Conservation (phyloP, 2,329 filamentous ascomycete genomes). For the Achaetomium macrosporum region DNA sequence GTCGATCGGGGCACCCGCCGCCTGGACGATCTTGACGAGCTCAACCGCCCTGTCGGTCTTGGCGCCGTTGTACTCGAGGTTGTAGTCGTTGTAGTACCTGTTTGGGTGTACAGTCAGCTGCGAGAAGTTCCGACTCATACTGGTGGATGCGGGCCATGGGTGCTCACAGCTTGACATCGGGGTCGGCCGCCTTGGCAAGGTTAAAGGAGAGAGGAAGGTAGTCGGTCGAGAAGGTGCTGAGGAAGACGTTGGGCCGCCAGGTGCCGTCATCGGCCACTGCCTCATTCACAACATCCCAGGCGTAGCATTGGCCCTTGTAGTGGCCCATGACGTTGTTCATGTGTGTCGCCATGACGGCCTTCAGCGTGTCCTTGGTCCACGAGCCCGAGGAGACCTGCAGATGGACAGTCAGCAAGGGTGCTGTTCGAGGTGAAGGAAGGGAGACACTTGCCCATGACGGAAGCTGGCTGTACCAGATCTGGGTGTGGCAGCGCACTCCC, state of each 20-base stretch:
- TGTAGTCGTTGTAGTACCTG: constrained; percentile 54
- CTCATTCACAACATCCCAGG: constrained; percentile 64
- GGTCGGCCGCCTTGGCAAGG: constrained; percentile 48
- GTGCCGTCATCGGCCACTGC: constrained; percentile 52
- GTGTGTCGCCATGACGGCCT: constrained; percentile 49
- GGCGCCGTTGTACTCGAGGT: constrained; percentile 47
- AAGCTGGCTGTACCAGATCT: constrained; percentile 48
- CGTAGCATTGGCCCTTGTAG: constrained; percentile 55
- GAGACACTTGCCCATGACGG: constrained; percentile 43
- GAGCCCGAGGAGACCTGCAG: constrained; percentile 29
- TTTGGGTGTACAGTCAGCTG: too few relatives aligned
- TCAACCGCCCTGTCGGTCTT: constrained; percentile 42
- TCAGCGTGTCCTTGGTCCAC: constrained; percentile 56
- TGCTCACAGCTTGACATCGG: constrained; percentile 51
- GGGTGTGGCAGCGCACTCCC: constrained; percentile 57
- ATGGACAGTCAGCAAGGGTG: neutral
- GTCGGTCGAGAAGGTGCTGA: constrained; percentile 47
- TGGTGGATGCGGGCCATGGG: too few relatives aligned
- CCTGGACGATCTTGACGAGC: constrained; percentile 41
- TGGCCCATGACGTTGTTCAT: constrained; percentile 52
- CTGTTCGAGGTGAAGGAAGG: neutral
- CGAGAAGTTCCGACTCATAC: too few relatives aligned
- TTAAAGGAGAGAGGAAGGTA: constrained; percentile 55
- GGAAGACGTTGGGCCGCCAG: constrained; percentile 49
- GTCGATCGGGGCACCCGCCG: constrained; percentile 51